A percentile compares a stretch with the other conserved stretches of the same genome.
Evolutionary conservation across 164 flowering plant species (phyloP).

Genomic region (Taxillus chinensis): DNA sequence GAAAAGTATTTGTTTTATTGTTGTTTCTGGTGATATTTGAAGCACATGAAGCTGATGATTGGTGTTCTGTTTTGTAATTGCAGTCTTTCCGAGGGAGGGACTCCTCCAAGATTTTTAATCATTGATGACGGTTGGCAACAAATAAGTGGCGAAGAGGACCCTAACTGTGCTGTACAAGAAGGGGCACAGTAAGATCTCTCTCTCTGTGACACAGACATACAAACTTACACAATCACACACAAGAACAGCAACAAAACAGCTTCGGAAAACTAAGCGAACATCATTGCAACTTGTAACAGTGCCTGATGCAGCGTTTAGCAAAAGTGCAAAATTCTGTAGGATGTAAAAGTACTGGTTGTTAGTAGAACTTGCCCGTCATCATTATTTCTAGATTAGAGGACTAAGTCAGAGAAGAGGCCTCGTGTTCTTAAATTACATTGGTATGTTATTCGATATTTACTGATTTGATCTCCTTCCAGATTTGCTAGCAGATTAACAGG

Average conservation of each 20-base stretch:
- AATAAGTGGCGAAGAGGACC: conserved; percentile 51
- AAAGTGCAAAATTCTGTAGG: too few species aligned
- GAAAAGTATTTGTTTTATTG: background rate
- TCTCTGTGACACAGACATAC: conserved; percentile 1
- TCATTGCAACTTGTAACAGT: too few species aligned
- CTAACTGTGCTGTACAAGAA: conserved; percentile 57
- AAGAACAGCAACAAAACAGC: too few species aligned
- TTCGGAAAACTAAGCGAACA: too few species aligned
- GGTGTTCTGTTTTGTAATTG: conserved; percentile 3
- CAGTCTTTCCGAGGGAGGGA: conserved; percentile 77
- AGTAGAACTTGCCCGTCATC: too few species aligned
- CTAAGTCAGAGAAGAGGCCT: background rate
- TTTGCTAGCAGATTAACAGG: conserved; percentile 86
- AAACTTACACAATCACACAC: too few species aligned
- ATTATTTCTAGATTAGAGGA: too few species aligned
- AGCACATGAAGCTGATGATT: background rate
- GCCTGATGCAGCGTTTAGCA: too few species aligned
- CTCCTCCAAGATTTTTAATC: conserved; percentile 79
- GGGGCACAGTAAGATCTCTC: conserved; percentile 76
- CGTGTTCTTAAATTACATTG: background rate
- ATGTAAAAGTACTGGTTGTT: too few species aligned
- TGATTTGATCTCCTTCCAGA: conserved; percentile 24
- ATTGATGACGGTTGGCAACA: conserved; percentile 99
- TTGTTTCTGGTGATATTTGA: background rate
- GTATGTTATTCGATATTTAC: background rate